These are phyloP conservation scores for Gomphus bonarii DNA, from an alignment of 1,284 basidiomycete species.

Conservation along the genomic window DNA sequence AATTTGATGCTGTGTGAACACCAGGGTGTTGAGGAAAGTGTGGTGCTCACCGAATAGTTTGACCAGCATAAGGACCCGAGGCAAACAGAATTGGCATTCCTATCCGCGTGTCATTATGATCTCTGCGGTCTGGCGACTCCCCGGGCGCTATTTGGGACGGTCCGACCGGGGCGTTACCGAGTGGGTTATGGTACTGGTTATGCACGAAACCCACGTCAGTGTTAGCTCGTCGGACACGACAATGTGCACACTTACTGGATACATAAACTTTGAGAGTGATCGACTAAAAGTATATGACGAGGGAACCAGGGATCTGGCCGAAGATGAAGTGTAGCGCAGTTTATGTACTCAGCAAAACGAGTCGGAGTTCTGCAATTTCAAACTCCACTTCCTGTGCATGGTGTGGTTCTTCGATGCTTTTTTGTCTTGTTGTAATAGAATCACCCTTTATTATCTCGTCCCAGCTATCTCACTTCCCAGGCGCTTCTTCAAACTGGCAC, in stretches of 20 bases:
- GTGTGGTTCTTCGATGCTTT: not conserved
- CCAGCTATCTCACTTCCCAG: not conserved
- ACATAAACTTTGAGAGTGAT: conserved; percentile 4
- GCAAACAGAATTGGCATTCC: conserved; percentile 40
- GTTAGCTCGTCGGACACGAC: not conserved
- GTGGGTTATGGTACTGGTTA: conserved; percentile 4
- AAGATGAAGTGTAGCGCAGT: not conserved
- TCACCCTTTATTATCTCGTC: not conserved
- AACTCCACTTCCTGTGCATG: not conserved
- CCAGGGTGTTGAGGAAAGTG: not conserved
- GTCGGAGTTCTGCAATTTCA: not conserved
- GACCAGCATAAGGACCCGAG: conserved; percentile 48
- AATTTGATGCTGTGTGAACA: not conserved
- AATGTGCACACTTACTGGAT: conserved; percentile 5
- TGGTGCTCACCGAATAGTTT: conserved; percentile 31
- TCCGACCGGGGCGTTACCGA: not conserved
- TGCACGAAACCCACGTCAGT: not conserved
- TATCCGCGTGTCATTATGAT: conserved; percentile 16
- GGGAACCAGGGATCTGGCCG: conserved; percentile 6
- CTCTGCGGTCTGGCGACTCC: not conserved
- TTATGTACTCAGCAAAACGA: conserved; percentile 1
- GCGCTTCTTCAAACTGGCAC: not conserved
- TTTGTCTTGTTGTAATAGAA: not conserved
- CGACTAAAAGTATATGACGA: not conserved
- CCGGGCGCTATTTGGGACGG: not conserved